phyloP scores from a whole-genome alignment of 306 rosid species.

The Casuarina equisetifolia region DNA sequence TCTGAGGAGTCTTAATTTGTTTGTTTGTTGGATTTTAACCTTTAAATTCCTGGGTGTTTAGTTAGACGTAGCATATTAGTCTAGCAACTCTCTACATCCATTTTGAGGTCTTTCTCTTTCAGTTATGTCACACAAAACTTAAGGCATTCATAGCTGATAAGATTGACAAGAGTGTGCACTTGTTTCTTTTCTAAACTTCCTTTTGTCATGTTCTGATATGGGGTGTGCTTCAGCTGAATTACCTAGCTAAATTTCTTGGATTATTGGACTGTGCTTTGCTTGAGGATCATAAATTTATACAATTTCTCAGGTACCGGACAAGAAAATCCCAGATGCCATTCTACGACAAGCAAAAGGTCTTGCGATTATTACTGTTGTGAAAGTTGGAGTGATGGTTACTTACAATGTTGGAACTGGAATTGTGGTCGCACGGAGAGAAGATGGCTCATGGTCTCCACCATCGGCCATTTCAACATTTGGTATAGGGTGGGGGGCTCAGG shows the following conservation, averaged over 20 bases:
- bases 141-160: background rate
- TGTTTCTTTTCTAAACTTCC: background rate
- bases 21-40: background rate
- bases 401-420: conserved; percentile 93
- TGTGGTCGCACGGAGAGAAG: conserved; percentile 86
- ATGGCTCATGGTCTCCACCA: conserved; percentile 99
- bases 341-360: conserved; percentile 92
- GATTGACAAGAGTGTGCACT: background rate
- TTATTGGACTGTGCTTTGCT: conserved; percentile 2
- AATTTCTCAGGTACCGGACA: conserved; percentile 67
- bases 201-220: background rate
- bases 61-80: background rate
- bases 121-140: background rate
- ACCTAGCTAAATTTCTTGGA: background rate
- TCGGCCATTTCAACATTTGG: conserved; percentile 91
- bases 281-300: conserved; percentile 29
- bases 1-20: conserved; percentile 7
- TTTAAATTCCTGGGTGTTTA: conserved; percentile 9
- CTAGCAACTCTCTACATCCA: background rate
- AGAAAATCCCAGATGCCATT: conserved; percentile 79
- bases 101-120: conserved; percentile 3
- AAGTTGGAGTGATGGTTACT: conserved; percentile 86
- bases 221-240: background rate
- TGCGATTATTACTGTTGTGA: conserved; percentile 83
- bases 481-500: conserved; percentile 98